Evolutionary conservation across 805 yeast species (phyloP).

Genomic region (Candida ortonii): DNA sequence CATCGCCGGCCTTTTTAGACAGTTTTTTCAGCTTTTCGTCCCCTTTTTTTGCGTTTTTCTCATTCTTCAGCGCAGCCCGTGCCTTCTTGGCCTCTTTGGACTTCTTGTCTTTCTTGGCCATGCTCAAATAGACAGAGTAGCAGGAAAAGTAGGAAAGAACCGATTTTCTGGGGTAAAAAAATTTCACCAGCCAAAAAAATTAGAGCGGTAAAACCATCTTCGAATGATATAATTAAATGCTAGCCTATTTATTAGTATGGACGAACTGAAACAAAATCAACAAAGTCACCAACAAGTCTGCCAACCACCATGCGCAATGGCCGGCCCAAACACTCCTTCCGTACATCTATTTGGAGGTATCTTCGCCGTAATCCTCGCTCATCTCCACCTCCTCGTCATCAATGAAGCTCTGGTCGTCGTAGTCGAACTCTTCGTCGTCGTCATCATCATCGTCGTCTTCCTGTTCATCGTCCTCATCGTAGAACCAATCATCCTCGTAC

Average conservation of each 20-base stretch:
- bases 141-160: too few species aligned
- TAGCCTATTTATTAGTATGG: too few species aligned
- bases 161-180: too few species aligned
- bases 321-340: too few species aligned
- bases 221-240: too few species aligned
- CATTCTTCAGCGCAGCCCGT: conserved; percentile 75
- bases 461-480: conserved; percentile 62
- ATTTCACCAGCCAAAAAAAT: conserved; percentile 3
- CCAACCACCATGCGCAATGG: too few species aligned
- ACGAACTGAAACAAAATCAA: too few species aligned
- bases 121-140: too few species aligned
- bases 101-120: conserved; percentile 86
- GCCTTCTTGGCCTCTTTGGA: conserved; percentile 91
- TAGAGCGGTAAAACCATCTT: too few species aligned
- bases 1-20: conserved; percentile 73
- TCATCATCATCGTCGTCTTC: conserved; percentile 57
- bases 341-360: conserved; percentile 23
- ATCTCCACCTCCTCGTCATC: conserved; percentile 44
- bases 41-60: conserved; percentile 72
- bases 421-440: conserved; percentile 53
- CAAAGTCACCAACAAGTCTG: too few species aligned
- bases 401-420: conserved; percentile 42
- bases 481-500: conserved; percentile 53
- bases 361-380: conserved; percentile 45
- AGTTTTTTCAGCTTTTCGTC: conserved; percentile 69